Evolutionary conservation across 2,329 filamentous ascomycete species (phyloP).

Genomic region (Epichloe sp.): DNA sequence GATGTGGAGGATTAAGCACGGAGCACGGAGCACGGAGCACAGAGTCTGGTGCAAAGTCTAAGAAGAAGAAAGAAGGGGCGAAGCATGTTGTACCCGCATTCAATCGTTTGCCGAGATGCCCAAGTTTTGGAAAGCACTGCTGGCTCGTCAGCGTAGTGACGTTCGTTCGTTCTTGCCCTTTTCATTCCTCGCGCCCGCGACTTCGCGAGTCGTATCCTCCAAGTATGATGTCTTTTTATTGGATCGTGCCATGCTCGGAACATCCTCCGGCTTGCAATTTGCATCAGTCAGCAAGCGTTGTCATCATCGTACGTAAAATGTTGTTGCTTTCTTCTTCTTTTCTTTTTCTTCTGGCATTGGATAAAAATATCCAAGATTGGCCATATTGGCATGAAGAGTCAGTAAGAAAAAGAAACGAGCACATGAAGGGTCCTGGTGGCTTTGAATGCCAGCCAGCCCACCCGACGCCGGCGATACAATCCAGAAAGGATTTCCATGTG

Average conservation of each 20-base stretch:
- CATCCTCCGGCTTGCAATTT: too few species aligned
- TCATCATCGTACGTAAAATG: background rate
- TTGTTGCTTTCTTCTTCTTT: background rate
- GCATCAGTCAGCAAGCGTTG: too few species aligned
- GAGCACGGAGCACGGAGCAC: background rate
- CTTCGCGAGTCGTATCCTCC: too few species aligned
- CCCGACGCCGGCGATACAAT: background rate
- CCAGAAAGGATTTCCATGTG: background rate
- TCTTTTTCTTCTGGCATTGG: background rate
- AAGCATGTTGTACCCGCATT: background rate
- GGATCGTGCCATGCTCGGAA: background rate
- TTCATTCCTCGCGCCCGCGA: background rate
- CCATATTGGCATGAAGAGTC: background rate
- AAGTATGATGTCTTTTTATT: background rate
- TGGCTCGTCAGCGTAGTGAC: background rate
- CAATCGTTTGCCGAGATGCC: too few species aligned
- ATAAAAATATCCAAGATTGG: background rate
- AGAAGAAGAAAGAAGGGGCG: background rate
- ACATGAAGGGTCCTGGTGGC: too few species aligned
- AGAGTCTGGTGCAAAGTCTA: background rate
- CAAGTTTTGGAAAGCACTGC: background rate
- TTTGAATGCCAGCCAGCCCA: too few species aligned
- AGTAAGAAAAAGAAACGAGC: background rate
- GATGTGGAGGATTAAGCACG: too few species aligned
- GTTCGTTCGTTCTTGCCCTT: background rate